These are phyloP conservation scores for Cucumis hystrix DNA, from an alignment of 306 rosid genomes.

Conservation along the genomic window DNA sequence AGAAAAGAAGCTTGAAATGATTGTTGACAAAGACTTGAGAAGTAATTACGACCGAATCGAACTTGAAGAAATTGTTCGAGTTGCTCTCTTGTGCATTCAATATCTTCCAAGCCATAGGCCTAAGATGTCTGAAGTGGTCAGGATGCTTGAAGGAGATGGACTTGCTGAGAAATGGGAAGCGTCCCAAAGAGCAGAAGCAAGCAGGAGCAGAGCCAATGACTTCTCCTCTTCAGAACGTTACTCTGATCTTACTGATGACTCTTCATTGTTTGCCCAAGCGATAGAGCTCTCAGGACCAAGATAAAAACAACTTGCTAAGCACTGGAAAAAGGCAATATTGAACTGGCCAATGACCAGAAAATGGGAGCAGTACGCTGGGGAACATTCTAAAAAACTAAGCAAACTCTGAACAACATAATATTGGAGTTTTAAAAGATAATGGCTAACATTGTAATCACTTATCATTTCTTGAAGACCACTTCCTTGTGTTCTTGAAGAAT, in stretches of 20 bases:
- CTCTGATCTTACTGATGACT: conserved; percentile 70
- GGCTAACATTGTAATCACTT: neutral
- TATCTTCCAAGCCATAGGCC: conserved; percentile 56
- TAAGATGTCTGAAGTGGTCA: conserved; percentile 88
- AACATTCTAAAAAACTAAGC: neutral
- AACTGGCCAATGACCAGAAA: neutral
- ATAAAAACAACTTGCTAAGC: neutral
- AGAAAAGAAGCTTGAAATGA: conserved; percentile 54
- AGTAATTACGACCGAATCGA: conserved; percentile 44
- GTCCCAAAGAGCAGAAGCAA: conserved; percentile 60
- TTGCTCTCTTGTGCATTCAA: conserved; percentile 54
- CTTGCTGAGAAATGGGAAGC: conserved; percentile 99
- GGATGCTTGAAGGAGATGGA: conserved; percentile 98
- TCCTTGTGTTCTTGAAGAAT: neutral
- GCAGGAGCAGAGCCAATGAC: conserved; percentile 39
- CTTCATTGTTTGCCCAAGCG: conserved; percentile 50
- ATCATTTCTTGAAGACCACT: neutral
- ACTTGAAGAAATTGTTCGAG: conserved; percentile 54
- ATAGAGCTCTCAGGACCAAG: conserved; percentile 78
- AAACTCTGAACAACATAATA: neutral
- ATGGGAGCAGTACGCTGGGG: neutral
- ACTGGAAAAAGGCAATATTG: neutral
- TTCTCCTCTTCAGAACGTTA: conserved; percentile 65
- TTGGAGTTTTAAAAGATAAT: neutral
- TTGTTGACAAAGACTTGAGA: conserved; percentile 46